These are phyloP conservation scores for Colletotrichum tanaceti DNA, from an alignment of 2,329 filamentous ascomycete genomes.

Conservation along the genomic window DNA sequence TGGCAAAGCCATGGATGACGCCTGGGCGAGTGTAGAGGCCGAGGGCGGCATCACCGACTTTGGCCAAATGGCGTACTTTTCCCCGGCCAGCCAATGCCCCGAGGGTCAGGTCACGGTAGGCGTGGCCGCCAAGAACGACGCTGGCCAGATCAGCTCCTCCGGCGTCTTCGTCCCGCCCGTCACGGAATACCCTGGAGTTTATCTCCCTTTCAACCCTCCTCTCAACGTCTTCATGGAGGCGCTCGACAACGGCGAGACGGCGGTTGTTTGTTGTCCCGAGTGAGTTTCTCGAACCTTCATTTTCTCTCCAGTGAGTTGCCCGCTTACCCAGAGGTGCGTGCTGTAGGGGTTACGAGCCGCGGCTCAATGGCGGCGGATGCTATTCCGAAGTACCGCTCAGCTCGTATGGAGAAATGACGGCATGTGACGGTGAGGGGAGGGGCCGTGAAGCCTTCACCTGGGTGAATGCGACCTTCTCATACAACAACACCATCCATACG, in stretches of 20 bases:
- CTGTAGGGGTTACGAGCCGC: neutral
- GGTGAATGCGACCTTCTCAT: constrained; percentile 11
- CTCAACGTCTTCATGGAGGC: constrained; percentile 26
- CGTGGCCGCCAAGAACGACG: constrained; percentile 18
- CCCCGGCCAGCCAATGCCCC: constrained; percentile 44
- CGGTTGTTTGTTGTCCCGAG: constrained; percentile 10
- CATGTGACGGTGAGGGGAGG: neutral
- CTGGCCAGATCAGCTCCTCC: constrained; percentile 21
- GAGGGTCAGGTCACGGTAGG: constrained; percentile 45
- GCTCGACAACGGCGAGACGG: constrained; percentile 9
- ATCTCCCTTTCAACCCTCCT: neutral
- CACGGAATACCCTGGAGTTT: neutral
- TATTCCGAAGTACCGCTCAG: neutral
- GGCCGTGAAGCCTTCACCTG: neutral
- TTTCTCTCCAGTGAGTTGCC: neutral
- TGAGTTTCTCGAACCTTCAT: neutral
- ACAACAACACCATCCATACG: constrained; percentile 11
- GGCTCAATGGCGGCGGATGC: constrained; percentile 4
- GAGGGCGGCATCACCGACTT: neutral
- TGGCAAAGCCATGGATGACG: constrained; percentile 39
- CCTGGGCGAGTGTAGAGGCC: neutral
- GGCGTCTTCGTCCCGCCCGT: constrained; percentile 17
- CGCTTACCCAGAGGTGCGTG: neutral
- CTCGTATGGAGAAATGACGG: constrained; percentile 8
- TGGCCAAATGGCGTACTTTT: constrained; percentile 42